phyloP scores from a whole-genome alignment of 495 filamentous ascomycete species.

The Aspergillus carlsbadensis region DNA sequence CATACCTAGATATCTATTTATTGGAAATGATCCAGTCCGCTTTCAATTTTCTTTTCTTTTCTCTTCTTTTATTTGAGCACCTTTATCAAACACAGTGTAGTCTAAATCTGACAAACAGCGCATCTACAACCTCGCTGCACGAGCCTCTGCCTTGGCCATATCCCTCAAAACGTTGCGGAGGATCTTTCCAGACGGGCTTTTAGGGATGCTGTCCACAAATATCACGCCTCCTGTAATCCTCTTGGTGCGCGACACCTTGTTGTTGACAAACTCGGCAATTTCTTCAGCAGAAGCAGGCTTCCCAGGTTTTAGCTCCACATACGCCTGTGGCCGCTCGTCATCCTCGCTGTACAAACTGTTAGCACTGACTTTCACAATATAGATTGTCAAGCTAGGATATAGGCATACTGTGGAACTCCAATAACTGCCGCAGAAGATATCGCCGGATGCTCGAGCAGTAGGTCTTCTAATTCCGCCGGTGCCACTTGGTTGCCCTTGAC shows the following conservation, averaged over 20 bases:
- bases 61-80: no score
- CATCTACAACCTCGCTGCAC: no score
- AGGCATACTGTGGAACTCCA: conserved; percentile 56
- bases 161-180: conserved; percentile 62
- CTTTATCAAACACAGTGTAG: no score
- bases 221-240: conserved; percentile 68
- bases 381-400: not conserved
- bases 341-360: conserved; percentile 42
- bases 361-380: no score
- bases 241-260: conserved; percentile 63
- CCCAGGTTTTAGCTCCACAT: conserved; percentile 58
- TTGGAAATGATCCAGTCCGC: no score
- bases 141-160: conserved; percentile 39
- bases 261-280: conserved; percentile 60
- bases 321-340: conserved; percentile 71
- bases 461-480: conserved; percentile 79
- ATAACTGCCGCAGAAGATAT: conserved; percentile 78
- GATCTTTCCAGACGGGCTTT: conserved; percentile 78
- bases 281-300: conserved; percentile 54
- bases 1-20: no score
- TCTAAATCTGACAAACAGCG: no score
- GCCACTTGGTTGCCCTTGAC: conserved; percentile 86
- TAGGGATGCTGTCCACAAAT: conserved; percentile 69
- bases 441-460: conserved; percentile 68
- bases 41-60: no score